Evolutionary conservation across 768 basidiomycete genomes (phyloP).

Genomic region (Rhizopogon salebrosus): DNA sequence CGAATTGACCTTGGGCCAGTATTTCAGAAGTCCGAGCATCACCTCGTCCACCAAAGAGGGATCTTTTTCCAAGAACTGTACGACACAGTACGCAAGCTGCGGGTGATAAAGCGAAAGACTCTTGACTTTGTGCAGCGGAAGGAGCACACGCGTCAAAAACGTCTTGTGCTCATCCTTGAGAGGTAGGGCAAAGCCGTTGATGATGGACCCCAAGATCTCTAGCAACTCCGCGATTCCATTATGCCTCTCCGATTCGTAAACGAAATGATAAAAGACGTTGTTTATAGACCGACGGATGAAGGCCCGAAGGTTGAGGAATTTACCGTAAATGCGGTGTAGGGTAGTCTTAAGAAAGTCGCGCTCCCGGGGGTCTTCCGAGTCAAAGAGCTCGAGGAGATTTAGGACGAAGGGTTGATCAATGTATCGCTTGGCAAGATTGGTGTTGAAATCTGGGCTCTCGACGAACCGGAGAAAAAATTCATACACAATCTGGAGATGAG

Average conservation of each 20-base stretch:
- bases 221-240: slow-evolving; percentile 98
- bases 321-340: slow-evolving; percentile 97
- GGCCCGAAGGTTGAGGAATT: slow-evolving; percentile 97
- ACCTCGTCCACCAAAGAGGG: slow-evolving; percentile 90
- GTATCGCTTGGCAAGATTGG: slow-evolving; percentile 94
- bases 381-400: slow-evolving; percentile 95
- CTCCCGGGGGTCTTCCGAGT: slow-evolving; percentile 97
- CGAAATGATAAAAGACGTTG: slow-evolving; percentile 98
- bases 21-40: slow-evolving; percentile 91
- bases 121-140: slow-evolving; percentile 97
- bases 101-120: slow-evolving; percentile 97
- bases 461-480: slow-evolving; percentile 99
- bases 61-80: slow-evolving; percentile 98
- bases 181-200: slow-evolving; percentile 97
- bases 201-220: slow-evolving; percentile 98
- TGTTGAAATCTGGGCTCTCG: slow-evolving; percentile 97
- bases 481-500: slow-evolving; percentile 98
- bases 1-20: slow-evolving; percentile 99
- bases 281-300: slow-evolving; percentile 99
- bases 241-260: slow-evolving; percentile 98
- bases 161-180: slow-evolving; percentile 99
- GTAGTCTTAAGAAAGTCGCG: slow-evolving; percentile 99
- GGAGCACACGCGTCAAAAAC: slow-evolving; percentile 89
- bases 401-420: slow-evolving; percentile 96
- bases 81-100: slow-evolving; percentile 98